Conservation (phyloP, 108 stramenopile species). For the Asterionellopsis glacialis region DNA sequence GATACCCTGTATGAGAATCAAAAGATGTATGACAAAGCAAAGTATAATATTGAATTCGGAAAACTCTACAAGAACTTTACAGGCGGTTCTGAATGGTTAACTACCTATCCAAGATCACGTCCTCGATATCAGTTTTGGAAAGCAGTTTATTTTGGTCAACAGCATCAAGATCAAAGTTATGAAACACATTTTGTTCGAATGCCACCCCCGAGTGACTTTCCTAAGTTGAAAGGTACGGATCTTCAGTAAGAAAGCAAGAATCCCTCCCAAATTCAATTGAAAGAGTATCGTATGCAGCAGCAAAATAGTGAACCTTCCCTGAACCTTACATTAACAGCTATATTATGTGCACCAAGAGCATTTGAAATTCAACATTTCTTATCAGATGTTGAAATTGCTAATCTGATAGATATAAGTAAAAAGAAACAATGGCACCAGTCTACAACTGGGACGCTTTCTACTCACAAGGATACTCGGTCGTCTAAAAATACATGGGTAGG, state of each 20-base stretch:
- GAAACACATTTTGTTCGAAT: conserved; percentile 57
- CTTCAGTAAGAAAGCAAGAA: conserved; percentile 27
- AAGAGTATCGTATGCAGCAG: conserved; percentile 51
- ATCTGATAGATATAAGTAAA: conserved; percentile 20
- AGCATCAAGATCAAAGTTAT: conserved; percentile 29
- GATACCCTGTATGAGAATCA: not conserved
- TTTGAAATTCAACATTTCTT: conserved; percentile 60
- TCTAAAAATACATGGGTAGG: conserved; percentile 37
- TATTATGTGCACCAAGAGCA: conserved; percentile 43
- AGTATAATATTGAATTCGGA: conserved; percentile 34
- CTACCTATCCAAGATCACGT: conserved; percentile 25
- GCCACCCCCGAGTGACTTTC: conserved; percentile 31
- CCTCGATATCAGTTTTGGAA: conserved; percentile 38
- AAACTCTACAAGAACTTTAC: conserved; percentile 39
- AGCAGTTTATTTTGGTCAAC: conserved; percentile 52
- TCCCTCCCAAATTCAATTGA: conserved; percentile 17
- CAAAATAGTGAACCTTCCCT: conserved; percentile 22
- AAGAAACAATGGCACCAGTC: conserved; percentile 42
- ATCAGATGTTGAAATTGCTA: conserved; percentile 52
- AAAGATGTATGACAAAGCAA: conserved; percentile 24
- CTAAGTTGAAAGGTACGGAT: conserved; percentile 14
- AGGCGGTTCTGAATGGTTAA: conserved; percentile 38
- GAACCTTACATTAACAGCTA: conserved; percentile 41
- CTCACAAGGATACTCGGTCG: conserved; percentile 28
- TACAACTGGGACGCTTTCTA: conserved; percentile 33